Evolutionary conservation across 768 basidiomycete species (phyloP).

Genomic region (Tubosaeta sp.): DNA sequence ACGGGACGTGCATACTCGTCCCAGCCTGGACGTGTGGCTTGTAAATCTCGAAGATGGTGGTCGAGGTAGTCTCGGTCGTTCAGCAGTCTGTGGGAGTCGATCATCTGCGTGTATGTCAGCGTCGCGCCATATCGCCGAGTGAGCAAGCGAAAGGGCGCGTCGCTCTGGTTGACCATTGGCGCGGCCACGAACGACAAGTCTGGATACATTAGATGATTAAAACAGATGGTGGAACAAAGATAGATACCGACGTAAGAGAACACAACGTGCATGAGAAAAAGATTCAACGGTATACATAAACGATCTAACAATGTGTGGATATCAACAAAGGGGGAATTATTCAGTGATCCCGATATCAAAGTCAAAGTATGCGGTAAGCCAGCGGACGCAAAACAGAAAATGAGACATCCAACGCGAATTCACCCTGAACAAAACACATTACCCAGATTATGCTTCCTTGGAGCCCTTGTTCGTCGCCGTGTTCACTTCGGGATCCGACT

Average conservation of each 20-base stretch:
- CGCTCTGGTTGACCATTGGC: conserved; percentile 80
- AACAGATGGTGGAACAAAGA: conserved; percentile 12
- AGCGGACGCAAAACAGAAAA: conserved; percentile 4
- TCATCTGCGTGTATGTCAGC: conserved; percentile 75
- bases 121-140: conserved; percentile 62
- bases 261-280: neutral
- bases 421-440: conserved; percentile 12
- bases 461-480: conserved; percentile 20
- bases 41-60: conserved; percentile 56
- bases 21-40: conserved; percentile 10
- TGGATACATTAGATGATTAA: conserved; percentile 18
- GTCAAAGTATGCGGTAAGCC: conserved; percentile 11
- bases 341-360: conserved; percentile 8
- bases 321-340: conserved; percentile 14
- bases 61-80: conserved; percentile 63
- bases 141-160: conserved; percentile 67
- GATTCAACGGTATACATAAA: conserved; percentile 19
- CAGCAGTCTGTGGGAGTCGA: conserved; percentile 55
- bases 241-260: conserved; percentile 2
- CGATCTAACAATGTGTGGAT: conserved; percentile 26
- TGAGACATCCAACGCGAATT: conserved; percentile 1
- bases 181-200: conserved; percentile 49
- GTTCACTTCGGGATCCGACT: conserved; percentile 28
- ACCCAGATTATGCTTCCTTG: conserved; percentile 22
- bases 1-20: conserved; percentile 41